Base-by-base conservation (phyloP, 106 monocot genomes). In the Xerophyta viscosa region DNA sequence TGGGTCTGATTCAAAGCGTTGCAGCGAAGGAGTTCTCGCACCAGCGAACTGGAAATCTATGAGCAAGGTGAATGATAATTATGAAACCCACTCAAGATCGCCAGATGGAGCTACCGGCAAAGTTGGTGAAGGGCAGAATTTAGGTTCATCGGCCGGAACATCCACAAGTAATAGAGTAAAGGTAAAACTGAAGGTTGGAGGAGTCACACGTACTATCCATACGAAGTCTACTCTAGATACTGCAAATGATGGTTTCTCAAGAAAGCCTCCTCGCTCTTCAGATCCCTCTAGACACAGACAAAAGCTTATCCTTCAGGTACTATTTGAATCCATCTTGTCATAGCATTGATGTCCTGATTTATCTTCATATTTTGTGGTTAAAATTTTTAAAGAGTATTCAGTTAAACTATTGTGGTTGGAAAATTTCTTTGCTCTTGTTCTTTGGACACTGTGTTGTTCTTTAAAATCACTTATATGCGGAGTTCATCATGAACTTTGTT, bases 141-240 rank as follows among this genome's bases (percentile, higher is more conserved):
- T 48, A 27, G 20, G 31, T 39, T 46, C 17, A 17, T 50, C 33
- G 9, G 61, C 21, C n/a, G 65, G 60, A 26, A 13, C 29, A 45
- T 41, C 46, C 8, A 37, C 33, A 58, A 51, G 48, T n/a, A 37
- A 42, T 58, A 50, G 43, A n/a, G 42, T 37, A 27, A 83, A 83
- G 59, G 79, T 88, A 50, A 88, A 76, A 62, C 69, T 83, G 8
- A 88, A 83, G 62, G 63, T 88, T 44, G 82, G 87, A 23, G 87
- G 82, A 30, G 79, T 88, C 20, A 83, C 76, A 13, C 62, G 70
- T 31, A 88, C 72, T 0, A 58, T 88, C 30, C 78, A 75, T 66
- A 63, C 87, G 24, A 82, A 83, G 41, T 70, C 82, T 12, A 74
- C 43, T 60, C 24, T 37, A 31, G 77, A 72, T 25, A 48, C 19